Evolutionary conservation across 805 yeast species (phyloP), one percentile per base, ranked within the genome.

Genomic region (Saccharomyces jurei): DNA sequence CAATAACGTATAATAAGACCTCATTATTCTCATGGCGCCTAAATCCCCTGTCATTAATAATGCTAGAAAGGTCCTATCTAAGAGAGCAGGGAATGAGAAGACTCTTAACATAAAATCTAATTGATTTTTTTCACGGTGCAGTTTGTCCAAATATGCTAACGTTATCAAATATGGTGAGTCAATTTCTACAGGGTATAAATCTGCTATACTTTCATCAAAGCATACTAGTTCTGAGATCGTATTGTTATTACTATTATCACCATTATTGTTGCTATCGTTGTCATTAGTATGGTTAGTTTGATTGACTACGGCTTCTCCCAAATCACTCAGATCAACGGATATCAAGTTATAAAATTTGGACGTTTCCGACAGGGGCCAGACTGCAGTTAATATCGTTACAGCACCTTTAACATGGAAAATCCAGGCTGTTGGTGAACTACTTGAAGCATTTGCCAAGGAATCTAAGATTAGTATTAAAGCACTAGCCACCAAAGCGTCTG

Each of bases 351-450:
- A 80, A 68, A 86, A 85, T 54, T 87, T 70, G 3, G 90, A 84
- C 10, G 78, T 77, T 51, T 83, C 85, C 48, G 86, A 83, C 52
- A 91, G 74, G 4, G 96, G 97, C 90, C 97, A 90, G 11, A 91
- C 96, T 0, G 97, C 96, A 1, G 96, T 87, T 49, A 92, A 74
- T 51, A 92, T 92, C 0, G 97, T 91, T 6, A 96, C 97, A 0
- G 97, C 96, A 28, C 97, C 98, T 61, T 94, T 87, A 9, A 92
- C 97, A 64, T 92, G 97, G 74, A 89, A 92, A 54, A 92, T 84
- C 98, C 98, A 92, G 0, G 97, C 96, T 2, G 95, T 84, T 2
- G 97, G 91, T 1, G 96, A 96, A 17, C 63, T 54, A 13, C 60
- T 47, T 81, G 96, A 81, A 0, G 97, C 97, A 69, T 91, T 91